Evolutionary conservation across 805 yeast species (phyloP).

Genomic region (Cyberlindnera bimundalis): DNA sequence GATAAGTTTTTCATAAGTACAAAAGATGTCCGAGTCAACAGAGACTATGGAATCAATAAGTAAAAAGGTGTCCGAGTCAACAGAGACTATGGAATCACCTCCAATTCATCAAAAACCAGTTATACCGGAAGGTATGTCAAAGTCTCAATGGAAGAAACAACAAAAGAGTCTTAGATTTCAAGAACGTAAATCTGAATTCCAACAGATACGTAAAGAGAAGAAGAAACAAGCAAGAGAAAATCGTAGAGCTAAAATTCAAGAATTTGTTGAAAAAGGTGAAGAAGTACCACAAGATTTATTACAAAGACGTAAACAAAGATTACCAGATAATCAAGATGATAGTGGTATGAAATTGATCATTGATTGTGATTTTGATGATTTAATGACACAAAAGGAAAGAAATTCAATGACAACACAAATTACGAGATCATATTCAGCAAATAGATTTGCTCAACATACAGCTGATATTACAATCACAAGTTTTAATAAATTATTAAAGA

Average conservation of each 20-base stretch:
- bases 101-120: constrained; percentile 18
- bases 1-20: too few species aligned
- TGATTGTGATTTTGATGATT: constrained; percentile 88
- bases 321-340: constrained; percentile 40
- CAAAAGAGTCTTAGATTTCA: constrained; percentile 59
- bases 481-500: constrained; percentile 60
- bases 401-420: constrained; percentile 76
- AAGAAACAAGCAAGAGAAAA: constrained; percentile 42
- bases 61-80: not conserved
- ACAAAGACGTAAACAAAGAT: constrained; percentile 32
- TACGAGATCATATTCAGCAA: constrained; percentile 77
- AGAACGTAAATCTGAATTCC: constrained; percentile 58
- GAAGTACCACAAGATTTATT: constrained; percentile 37
- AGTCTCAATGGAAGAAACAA: constrained; percentile 76
- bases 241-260: constrained; percentile 37
- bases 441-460: constrained; percentile 54
- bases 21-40: not conserved
- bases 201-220: constrained; percentile 51
- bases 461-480: constrained; percentile 61
- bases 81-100: not conserved
- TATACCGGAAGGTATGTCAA: constrained; percentile 85
- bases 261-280: constrained; percentile 36
- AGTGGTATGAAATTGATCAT: constrained; percentile 57
- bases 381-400: constrained; percentile 73
- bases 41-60: not conserved